These are phyloP conservation scores for Nicotiana paniculata DNA, from an alignment of 257 asterid species.

Conservation along the genomic window DNA sequence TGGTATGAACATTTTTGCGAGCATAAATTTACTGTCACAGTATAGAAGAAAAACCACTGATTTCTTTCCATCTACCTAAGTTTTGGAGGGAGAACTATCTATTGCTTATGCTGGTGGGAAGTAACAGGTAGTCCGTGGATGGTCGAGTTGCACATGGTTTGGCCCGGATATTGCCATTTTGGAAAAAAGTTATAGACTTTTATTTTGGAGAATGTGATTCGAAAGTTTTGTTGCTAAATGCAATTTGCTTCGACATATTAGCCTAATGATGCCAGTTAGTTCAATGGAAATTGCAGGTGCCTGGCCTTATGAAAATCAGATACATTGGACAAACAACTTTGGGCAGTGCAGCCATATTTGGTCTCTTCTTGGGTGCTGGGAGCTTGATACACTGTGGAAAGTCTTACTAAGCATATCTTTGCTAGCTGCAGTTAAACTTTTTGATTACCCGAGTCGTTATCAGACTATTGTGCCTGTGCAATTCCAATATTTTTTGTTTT, in stretches of 20 bases:
- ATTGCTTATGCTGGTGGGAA: neutral
- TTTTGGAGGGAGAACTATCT: neutral
- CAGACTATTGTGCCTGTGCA: neutral
- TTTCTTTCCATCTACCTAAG: neutral
- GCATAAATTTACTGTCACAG: no score
- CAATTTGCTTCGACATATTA: neutral
- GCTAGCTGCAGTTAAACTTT: neutral
- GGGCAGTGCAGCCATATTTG: slow-evolving; percentile 84
- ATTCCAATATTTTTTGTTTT: neutral
- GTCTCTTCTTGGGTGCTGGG: slow-evolving; percentile 89
- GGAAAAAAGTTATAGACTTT: neutral
- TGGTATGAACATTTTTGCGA: neutral
- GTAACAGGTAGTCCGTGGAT: neutral
- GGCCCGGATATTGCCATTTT: no score
- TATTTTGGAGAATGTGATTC: neutral
- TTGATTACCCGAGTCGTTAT: neutral
- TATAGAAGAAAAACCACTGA: no score
- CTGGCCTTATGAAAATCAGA: slow-evolving; percentile 70
- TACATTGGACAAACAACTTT: slow-evolving; percentile 74
- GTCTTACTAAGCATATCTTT: slow-evolving; percentile 13
- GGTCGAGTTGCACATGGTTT: neutral
- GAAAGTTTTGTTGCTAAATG: neutral
- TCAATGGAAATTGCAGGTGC: slow-evolving; percentile 46
- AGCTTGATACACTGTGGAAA: slow-evolving; percentile 87
- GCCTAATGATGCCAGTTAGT: neutral